phyloP scores from a whole-genome alignment of 192 early-diverging fungal genomes.

The Coemansia sp. region DNA sequence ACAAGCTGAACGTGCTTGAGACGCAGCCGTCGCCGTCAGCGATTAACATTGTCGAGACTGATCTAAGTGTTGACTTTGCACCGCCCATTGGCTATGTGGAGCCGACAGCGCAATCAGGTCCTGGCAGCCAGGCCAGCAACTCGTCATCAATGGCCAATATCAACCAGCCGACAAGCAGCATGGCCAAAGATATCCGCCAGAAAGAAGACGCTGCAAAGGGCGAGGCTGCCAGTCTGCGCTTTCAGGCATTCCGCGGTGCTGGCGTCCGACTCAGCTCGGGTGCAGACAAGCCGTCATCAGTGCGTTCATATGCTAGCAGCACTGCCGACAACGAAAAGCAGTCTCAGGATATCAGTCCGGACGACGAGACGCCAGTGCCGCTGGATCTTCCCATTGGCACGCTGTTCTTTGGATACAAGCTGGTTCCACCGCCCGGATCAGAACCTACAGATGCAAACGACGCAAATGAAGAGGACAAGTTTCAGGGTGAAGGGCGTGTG shows the following conservation, averaged over 20 bases:
- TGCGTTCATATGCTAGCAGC: slow-evolving; percentile 31
- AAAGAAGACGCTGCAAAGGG: slow-evolving; percentile 37
- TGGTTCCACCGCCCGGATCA: slow-evolving; percentile 59
- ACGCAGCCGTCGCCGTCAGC: slow-evolving; percentile 75
- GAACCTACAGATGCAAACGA: slow-evolving; percentile 8
- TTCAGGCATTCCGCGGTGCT: slow-evolving; percentile 18
- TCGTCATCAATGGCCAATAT: background rate
- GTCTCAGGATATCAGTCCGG: background rate
- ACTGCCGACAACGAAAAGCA: slow-evolving; percentile 4
- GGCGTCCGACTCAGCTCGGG: background rate
- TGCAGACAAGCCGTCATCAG: slow-evolving; percentile 8
- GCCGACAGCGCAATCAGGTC: slow-evolving; percentile 47
- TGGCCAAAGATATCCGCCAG: slow-evolving; percentile 35
- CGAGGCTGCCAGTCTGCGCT: slow-evolving; percentile 14
- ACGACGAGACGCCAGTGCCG: slow-evolving; percentile 54
- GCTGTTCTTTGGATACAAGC: slow-evolving; percentile 86
- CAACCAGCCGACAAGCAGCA: slow-evolving; percentile 42
- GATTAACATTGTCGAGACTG: slow-evolving; percentile 95
- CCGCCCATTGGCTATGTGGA: slow-evolving; percentile 95
- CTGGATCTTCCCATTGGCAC: slow-evolving; percentile 81
- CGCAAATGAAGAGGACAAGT: slow-evolving; percentile 6
- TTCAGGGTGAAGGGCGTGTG: slow-evolving; percentile 36
- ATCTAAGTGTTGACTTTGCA: slow-evolving; percentile 97
- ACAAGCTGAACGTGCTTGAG: slow-evolving; percentile 89
- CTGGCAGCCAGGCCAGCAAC: slow-evolving; percentile 19